These are phyloP conservation scores for Starmerella apicola DNA, from an alignment of 805 yeast genomes.

Conservation along the genomic window DNA sequence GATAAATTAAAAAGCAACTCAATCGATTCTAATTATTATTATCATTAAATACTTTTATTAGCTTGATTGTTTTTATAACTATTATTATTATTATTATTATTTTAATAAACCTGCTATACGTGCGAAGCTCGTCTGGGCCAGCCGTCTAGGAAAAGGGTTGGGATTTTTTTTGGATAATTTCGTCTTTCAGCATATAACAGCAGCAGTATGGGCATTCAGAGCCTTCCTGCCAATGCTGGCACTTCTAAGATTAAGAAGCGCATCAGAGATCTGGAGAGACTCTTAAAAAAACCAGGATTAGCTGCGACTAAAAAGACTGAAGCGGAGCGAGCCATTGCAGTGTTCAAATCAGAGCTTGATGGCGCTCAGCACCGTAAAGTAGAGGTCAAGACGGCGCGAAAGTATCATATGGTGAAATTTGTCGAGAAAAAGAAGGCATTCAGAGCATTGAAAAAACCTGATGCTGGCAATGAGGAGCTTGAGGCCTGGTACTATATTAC, in stretches of 20 bases:
- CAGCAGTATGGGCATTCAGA: slow-evolving; percentile 22
- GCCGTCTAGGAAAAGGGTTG: background rate
- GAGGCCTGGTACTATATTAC: slow-evolving; percentile 61
- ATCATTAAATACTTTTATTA: too few relatives aligned
- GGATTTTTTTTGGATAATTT: slow-evolving; percentile 1
- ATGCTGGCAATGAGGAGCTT: slow-evolving; percentile 26
- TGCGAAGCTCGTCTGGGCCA: too few relatives aligned
- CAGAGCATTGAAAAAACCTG: slow-evolving; percentile 46
- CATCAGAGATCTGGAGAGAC: slow-evolving; percentile 73
- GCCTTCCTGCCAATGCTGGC: slow-evolving; percentile 21
- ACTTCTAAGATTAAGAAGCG: slow-evolving; percentile 54
- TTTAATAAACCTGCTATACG: too few relatives aligned
- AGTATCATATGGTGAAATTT: slow-evolving; percentile 87
- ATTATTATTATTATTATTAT: background rate
- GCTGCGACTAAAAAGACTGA: slow-evolving; percentile 38
- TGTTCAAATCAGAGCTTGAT: slow-evolving; percentile 46
- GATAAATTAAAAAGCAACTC: too few relatives aligned
- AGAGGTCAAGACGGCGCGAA: slow-evolving; percentile 45
- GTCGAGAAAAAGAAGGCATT: slow-evolving; percentile 80
- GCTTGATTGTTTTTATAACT: too few relatives aligned
- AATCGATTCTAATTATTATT: too few relatives aligned
- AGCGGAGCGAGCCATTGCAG: slow-evolving; percentile 57
- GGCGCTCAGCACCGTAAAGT: slow-evolving; percentile 35
- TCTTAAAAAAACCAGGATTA: slow-evolving; percentile 47
- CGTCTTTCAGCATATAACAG: background rate